Evolutionary conservation across 2,329 filamentous ascomycete species (phyloP), one percentile per base, ranked within the genome.

Genomic region (Fusarium circinatum): DNA sequence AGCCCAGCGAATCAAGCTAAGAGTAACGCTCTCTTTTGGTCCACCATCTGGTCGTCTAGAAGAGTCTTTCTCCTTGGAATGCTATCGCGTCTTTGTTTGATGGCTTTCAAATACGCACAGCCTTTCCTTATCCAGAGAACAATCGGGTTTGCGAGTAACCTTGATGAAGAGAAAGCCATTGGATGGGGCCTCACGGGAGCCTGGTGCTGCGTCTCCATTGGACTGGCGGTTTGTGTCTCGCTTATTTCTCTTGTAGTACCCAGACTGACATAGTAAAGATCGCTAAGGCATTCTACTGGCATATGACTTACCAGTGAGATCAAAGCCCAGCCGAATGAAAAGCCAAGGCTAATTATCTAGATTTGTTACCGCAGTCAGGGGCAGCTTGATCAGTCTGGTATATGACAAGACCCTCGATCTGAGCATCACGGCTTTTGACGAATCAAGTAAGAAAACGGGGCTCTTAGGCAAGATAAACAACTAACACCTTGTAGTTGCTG

Each of bases 361-460:
- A 20, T 67, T 67, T n/a, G 51, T 67, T 1, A 67, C 64, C 17
- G 54, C 61, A 11, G 59, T 48, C 26, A 32, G 64, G 34, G 64
- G 64, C 9, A 67, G 64, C 39, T 34, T 67, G 8, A 64, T 65
- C 14, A 67, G 64, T 7, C 61, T 65, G 2, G 42, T 67, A 6
- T 67, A 67, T 17, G 39, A 65, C 45, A 67, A 67, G 32, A 67
- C 64, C 12, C 44, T 67, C 7, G 64, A 67, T 22, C n/a, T 65
- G 4, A 67, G 64, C n/a, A 67, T 65, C 26, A 67, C 64, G 9
- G 64, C 64, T 8, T 67, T 67, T n/a, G 64, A 67, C 17, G 64
- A 67, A 34, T 65, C 64, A 20, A 45, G 64, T 67, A 36, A 65
- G 44, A 36, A n/a, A 20, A n/a, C 4, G 5, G 5, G 14, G 8